Percentiles rank a stretch among this genome's conserved stretches.
Evolutionary conservation across 75 land plant species (phyloP).

Genomic region (Gnetum montanum): DNA sequence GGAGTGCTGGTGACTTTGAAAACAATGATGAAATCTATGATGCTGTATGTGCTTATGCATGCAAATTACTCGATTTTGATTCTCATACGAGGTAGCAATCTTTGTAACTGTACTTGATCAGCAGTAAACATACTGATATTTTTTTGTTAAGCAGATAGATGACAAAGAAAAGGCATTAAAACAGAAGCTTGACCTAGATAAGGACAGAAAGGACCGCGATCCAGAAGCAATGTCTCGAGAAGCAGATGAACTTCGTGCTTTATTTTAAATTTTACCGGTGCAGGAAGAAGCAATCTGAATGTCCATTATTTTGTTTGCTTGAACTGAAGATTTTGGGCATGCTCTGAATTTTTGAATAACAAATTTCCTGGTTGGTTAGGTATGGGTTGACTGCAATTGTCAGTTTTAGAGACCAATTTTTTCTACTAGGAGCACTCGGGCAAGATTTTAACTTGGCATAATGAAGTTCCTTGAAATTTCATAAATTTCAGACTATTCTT

Average conservation of each 20-base stretch:
- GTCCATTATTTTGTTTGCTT: too few relatives aligned
- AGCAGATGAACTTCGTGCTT: constrained; percentile 57
- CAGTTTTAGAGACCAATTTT: too few relatives aligned
- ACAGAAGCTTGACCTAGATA: constrained; percentile 75
- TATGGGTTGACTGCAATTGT: too few relatives aligned
- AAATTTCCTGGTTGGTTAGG: too few relatives aligned
- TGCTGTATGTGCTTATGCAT: constrained; percentile 38
- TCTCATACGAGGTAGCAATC: neutral
- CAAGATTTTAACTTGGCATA: too few relatives aligned
- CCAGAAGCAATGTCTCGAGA: constrained; percentile 78
- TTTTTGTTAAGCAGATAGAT: constrained; percentile 40
- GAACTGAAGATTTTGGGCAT: too few relatives aligned
- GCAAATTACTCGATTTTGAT: constrained; percentile 5
- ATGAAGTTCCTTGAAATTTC: too few relatives aligned
- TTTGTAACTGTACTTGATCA: neutral
- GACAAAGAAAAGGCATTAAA: constrained; percentile 67
- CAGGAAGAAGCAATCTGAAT: too few relatives aligned
- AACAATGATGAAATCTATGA: constrained; percentile 90
- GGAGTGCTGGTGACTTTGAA: constrained; percentile 72
- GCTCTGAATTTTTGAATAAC: too few relatives aligned
- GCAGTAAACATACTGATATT: neutral
- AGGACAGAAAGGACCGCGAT: constrained; percentile 74
- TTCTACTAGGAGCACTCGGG: too few relatives aligned
- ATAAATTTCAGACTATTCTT: too few relatives aligned
- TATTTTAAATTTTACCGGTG: constrained; percentile 37